phyloP scores from a whole-genome alignment of 768 basidiomycete genomes.

The Boletellus emodensis region DNA sequence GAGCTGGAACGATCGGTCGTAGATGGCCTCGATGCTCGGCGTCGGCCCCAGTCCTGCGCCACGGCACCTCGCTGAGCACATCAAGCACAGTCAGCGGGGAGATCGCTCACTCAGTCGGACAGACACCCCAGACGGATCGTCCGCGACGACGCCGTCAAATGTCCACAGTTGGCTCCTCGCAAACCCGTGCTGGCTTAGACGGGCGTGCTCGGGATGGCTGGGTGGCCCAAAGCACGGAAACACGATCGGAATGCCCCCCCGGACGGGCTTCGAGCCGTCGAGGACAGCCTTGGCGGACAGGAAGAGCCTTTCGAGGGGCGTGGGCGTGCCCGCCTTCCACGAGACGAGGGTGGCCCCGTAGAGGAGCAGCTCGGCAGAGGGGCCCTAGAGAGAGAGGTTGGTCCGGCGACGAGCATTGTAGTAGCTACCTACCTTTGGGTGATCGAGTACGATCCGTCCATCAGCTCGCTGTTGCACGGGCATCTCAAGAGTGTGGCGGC shows the following conservation, averaged over 20 bases:
- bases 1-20: slow-evolving; percentile 65
- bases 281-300: slow-evolving; percentile 74
- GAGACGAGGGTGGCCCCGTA: slow-evolving; percentile 88
- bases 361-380: slow-evolving; percentile 58
- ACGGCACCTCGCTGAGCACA: background rate
- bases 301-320: slow-evolving; percentile 67
- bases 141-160: slow-evolving; percentile 58
- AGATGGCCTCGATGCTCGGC: slow-evolving; percentile 52
- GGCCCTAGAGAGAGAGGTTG: slow-evolving; percentile 43
- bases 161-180: slow-evolving; percentile 77
- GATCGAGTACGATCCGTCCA: slow-evolving; percentile 48
- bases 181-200: slow-evolving; percentile 86
- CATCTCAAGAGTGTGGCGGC: slow-evolving; percentile 36
- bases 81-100: background rate
- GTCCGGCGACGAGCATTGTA: background rate
- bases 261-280: slow-evolving; percentile 76
- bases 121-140: slow-evolving; percentile 69
- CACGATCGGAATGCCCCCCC: slow-evolving; percentile 56
- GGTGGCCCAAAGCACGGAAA: slow-evolving; percentile 92
- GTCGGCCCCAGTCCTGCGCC: slow-evolving; percentile 60
- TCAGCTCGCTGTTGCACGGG: slow-evolving; percentile 44
- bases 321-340: slow-evolving; percentile 60
- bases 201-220: slow-evolving; percentile 62
- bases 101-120: slow-evolving; percentile 64
- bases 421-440: slow-evolving; percentile 51